Evolutionary conservation across 345 rosid species (phyloP).

Genomic region (Aurinia saxatilis): DNA sequence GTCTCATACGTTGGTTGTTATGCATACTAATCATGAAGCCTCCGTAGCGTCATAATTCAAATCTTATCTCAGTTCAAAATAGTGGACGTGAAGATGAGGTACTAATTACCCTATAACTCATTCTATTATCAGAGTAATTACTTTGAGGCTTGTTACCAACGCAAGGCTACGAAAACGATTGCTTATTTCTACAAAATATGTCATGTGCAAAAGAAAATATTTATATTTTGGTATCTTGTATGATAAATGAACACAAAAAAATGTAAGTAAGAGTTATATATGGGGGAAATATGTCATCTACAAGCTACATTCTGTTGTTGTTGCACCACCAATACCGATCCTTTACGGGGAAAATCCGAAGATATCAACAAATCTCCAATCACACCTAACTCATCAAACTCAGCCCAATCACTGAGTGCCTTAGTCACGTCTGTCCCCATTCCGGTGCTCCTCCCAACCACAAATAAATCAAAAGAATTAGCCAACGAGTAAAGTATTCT

Average conservation of each 20-base stretch:
- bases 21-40: too few relatives aligned
- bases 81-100: too few relatives aligned
- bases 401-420: slow-evolving; percentile 52
- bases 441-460: slow-evolving; percentile 43
- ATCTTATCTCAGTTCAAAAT: too few relatives aligned
- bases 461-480: slow-evolving; percentile 32
- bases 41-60: too few relatives aligned
- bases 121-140: too few relatives aligned
- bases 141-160: not conserved
- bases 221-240: not conserved
- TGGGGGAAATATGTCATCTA: too few relatives aligned
- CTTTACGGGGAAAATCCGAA: slow-evolving; percentile 28
- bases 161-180: not conserved
- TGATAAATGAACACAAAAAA: too few relatives aligned
- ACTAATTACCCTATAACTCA: too few relatives aligned
- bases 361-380: slow-evolving; percentile 62
- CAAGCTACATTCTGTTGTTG: slow-evolving; percentile 40
- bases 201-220: not conserved
- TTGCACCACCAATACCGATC: slow-evolving; percentile 50
- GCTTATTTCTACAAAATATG: not conserved
- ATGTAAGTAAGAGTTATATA: not conserved
- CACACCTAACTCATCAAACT: slow-evolving; percentile 53
- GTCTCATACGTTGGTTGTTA: too few relatives aligned
- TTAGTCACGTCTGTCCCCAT: slow-evolving; percentile 28
- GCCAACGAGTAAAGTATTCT: slow-evolving; percentile 29